phyloP scores from a whole-genome alignment of 805 yeast species.

The Candida jianshihensis region DNA sequence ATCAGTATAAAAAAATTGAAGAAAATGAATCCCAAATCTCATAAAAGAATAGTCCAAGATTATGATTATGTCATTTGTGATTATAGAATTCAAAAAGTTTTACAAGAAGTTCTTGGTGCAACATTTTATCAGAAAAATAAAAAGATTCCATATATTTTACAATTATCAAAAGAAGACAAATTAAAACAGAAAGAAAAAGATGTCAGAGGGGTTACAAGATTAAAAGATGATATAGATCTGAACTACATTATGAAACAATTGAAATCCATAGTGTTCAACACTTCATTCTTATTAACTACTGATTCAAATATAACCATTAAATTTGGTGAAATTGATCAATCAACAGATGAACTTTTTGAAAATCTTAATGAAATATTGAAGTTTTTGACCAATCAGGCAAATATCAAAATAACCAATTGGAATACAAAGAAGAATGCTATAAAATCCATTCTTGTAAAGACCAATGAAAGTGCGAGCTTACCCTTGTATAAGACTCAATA shows the following conservation, averaged over 20 bases:
- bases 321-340: conserved; percentile 50
- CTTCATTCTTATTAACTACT: conserved; percentile 53
- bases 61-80: conserved; percentile 67
- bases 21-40: conserved; percentile 42
- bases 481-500: conserved; percentile 37
- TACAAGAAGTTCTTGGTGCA: conserved; percentile 52
- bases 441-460: conserved; percentile 50
- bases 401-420: conserved; percentile 43
- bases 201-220: conserved; percentile 25
- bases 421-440: conserved; percentile 46
- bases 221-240: conserved; percentile 52
- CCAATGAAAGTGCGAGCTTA: conserved; percentile 58
- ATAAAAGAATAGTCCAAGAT: conserved; percentile 46
- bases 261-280: conserved; percentile 53
- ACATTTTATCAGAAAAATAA: conserved; percentile 58
- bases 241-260: conserved; percentile 58
- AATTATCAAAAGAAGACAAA: conserved; percentile 38
- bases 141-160: conserved; percentile 61
- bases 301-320: conserved; percentile 57
- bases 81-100: conserved; percentile 53
- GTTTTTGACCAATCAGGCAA: conserved; percentile 38
- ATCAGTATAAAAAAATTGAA: conserved; percentile 45
- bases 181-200: too few species aligned
- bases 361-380: conserved; percentile 46
- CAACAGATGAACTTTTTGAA: conserved; percentile 33